phyloP scores from a whole-genome alignment of 306 rosid genomes.

The Bauhinia variegata region DNA sequence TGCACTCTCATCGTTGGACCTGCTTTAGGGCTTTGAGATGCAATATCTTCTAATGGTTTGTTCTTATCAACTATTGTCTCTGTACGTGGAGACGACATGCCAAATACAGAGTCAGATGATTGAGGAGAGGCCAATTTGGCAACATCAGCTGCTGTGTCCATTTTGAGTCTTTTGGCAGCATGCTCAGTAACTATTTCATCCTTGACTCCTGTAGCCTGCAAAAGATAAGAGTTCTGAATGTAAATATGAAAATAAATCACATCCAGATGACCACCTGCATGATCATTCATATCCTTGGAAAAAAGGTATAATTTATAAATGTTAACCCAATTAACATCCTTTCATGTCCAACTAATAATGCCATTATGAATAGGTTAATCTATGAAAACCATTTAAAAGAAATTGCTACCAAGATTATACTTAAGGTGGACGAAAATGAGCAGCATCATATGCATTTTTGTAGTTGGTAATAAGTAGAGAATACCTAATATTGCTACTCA shows the following conservation, averaged over 20 bases:
- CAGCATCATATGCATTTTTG: constrained; percentile 24
- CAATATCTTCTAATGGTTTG: constrained; percentile 44
- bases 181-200: constrained; percentile 64
- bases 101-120: constrained; percentile 50
- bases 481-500: constrained; percentile 16
- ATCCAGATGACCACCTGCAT: background rate
- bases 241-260: constrained; percentile 12
- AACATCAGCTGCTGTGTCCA: constrained; percentile 51
- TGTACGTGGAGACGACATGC: constrained; percentile 47
- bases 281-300: constrained; percentile 9
- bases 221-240: constrained; percentile 33
- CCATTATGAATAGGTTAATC: constrained; percentile 18
- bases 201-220: constrained; percentile 77
- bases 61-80: constrained; percentile 56
- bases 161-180: constrained; percentile 77
- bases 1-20: constrained; percentile 46
- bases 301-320: background rate
- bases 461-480: constrained; percentile 7
- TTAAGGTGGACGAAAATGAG: constrained; percentile 11
- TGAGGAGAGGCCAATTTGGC: constrained; percentile 59
- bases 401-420: constrained; percentile 10
- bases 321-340: constrained; percentile 16
- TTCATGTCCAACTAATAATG: constrained; percentile 4
- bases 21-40: constrained; percentile 65
- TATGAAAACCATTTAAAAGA: constrained; percentile 22